Conservation (phyloP, 495 filamentous ascomycete genomes). For the Tuber brumale region DNA sequence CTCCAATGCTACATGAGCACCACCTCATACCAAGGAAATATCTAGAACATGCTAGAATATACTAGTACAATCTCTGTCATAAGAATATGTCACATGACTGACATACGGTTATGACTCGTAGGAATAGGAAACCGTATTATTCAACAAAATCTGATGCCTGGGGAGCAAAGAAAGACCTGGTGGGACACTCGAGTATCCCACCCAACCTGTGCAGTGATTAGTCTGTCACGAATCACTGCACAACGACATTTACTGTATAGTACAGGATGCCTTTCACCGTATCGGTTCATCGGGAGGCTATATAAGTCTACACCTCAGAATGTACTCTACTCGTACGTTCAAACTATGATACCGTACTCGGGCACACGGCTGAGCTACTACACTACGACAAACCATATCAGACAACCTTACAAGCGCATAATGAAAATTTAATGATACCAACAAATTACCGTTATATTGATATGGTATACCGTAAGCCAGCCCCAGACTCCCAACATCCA, state of each 20-base stretch:
- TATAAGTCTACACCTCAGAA: background rate
- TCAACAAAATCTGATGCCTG: background rate
- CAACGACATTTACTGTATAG: background rate
- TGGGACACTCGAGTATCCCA: background rate
- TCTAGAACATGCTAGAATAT: too few species aligned
- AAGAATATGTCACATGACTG: too few species aligned
- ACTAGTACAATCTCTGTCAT: too few species aligned
- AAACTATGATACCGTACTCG: background rate
- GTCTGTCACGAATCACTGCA: background rate
- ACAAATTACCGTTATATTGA: constrained; percentile 1
- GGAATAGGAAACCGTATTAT: too few species aligned
- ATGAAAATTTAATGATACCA: background rate
- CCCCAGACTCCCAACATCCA: background rate
- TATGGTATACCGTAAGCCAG: background rate
- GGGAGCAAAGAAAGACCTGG: background rate
- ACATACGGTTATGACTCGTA: too few species aligned
- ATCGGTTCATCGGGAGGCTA: background rate
- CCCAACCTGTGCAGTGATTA: background rate
- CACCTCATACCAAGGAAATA: too few species aligned
- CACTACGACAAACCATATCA: background rate
- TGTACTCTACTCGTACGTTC: too few species aligned
- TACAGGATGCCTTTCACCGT: background rate
- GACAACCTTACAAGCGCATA: background rate
- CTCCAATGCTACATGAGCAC: too few species aligned
- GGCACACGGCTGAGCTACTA: background rate